phyloP scores from a whole-genome alignment of 345 rosid species.

The Sisymbrium altissimum region DNA sequence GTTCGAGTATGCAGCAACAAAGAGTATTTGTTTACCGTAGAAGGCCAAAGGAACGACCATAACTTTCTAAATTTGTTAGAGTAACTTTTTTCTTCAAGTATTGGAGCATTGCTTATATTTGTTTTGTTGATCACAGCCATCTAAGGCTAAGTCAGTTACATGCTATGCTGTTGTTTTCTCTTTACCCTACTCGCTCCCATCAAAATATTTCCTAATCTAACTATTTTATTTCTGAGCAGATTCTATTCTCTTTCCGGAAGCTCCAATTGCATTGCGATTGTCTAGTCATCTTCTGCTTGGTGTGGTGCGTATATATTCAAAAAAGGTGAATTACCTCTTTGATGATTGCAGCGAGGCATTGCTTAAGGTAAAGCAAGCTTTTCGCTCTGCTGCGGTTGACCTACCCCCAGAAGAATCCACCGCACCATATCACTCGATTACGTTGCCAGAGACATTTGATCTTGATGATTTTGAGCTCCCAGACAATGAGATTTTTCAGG shows the following conservation, averaged over 20 bases:
- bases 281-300: constrained; percentile 99
- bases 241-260: constrained; percentile 97
- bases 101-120: neutral
- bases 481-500: constrained; percentile 86
- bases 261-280: constrained; percentile 86
- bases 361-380: constrained; percentile 97
- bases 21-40: neutral
- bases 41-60: neutral
- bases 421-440: constrained; percentile 97
- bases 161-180: neutral
- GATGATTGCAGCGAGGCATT: constrained; percentile 99
- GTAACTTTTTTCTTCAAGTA: neutral
- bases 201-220: constrained; percentile 14
- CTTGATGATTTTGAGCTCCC: constrained; percentile 99
- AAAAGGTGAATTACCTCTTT: constrained; percentile 96
- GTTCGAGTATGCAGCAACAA: neutral
- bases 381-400: constrained; percentile 97
- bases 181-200: neutral
- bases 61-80: neutral
- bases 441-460: constrained; percentile 99
- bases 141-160: neutral
- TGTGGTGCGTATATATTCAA: constrained; percentile 96
- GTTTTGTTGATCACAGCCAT: neutral
- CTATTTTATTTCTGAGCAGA: constrained; percentile 46
- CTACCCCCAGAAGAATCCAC: constrained; percentile 97